Evolutionary conservation across 1,284 basidiomycete species (phyloP), one percentile per base, ranked within the genome.

Genomic region (Sporisorium reilianum): DNA sequence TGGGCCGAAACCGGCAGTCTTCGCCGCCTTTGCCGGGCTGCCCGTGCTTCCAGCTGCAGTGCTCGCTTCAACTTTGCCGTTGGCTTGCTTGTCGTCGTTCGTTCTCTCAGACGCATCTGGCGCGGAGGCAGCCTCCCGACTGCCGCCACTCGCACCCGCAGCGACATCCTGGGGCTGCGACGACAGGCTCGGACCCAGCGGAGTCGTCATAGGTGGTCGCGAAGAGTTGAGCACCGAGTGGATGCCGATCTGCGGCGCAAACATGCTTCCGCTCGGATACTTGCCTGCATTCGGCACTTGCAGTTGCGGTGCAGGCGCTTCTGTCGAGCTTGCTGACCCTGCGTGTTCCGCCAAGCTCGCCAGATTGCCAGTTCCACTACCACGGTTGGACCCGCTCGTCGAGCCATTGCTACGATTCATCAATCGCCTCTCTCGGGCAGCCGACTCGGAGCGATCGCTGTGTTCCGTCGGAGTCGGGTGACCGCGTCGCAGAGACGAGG

Each of bases 211-310:
- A 0, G 78, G 78, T 3, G 77, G 77, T 25, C 49, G 48, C 2
- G 56, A 40, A 4, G 69, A 61, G 25, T 60, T 61, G 20, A 81
- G 56, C 20, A 81, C 74, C 7, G 66, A 70, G 10, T 77, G 77
- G 45, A 81, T 73, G 26, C 77, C 80, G 1, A 81, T 70, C 42
- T 80, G 75, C 0, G 80, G 80, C 12, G 76, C 62, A 52, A 81
- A 80, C 36, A 81, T 76, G 28, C 64, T 77, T 7, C 78, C 78
- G 30, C 50, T 58, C 5, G 77, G 64, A 56, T 77, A 77, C 23
- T 65, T 65, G 54, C 41, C 55, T 10, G 30, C 22, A 40, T 50
- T 61, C 3, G 60, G 56, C 5, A 52, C 40, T n/a, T 41, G 60
- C 42, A 63, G 25, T 41, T 54, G 65, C 25, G 45, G 10, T 25